These are phyloP conservation scores for Aspergillus spinulosporus DNA, from an alignment of 2,329 filamentous ascomycete genomes.

Conservation along the genomic window DNA sequence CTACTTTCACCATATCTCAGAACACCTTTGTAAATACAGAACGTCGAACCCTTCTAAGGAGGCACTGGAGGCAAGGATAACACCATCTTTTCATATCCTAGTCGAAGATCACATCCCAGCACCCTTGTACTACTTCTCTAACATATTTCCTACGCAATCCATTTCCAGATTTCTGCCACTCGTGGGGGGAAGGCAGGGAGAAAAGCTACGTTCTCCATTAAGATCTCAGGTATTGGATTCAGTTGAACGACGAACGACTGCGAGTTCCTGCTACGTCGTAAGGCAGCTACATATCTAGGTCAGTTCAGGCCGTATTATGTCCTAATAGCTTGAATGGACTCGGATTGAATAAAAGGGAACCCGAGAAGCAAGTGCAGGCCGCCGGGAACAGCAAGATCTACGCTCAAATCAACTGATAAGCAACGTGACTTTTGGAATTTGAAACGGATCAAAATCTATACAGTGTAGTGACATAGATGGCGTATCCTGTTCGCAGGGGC, in stretches of 20 bases:
- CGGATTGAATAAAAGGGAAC: too few species aligned
- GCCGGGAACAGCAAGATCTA: too few species aligned
- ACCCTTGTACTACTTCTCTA: neutral
- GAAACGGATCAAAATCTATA: slow-evolving; percentile 1
- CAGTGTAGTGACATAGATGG: neutral
- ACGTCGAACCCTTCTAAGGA: too few species aligned
- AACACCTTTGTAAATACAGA: neutral
- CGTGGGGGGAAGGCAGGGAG: too few species aligned
- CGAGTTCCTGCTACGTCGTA: too few species aligned
- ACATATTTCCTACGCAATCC: neutral
- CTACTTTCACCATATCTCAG: neutral
- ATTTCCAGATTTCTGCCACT: neutral
- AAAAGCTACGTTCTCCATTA: too few species aligned
- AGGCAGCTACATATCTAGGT: too few species aligned
- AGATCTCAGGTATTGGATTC: too few species aligned
- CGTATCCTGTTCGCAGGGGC: slow-evolving; percentile 5
- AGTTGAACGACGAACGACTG: too few species aligned
- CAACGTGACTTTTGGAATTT: neutral
- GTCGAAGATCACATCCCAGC: neutral
- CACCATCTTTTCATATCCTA: neutral
- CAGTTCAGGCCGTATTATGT: too few species aligned
- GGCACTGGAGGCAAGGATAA: neutral
- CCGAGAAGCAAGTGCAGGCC: neutral
- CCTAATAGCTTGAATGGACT: too few species aligned
- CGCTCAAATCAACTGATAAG: neutral